Evolutionary conservation across 2,329 filamentous ascomycete species (phyloP).

Genomic region (Diplodia scrobiculata): DNA sequence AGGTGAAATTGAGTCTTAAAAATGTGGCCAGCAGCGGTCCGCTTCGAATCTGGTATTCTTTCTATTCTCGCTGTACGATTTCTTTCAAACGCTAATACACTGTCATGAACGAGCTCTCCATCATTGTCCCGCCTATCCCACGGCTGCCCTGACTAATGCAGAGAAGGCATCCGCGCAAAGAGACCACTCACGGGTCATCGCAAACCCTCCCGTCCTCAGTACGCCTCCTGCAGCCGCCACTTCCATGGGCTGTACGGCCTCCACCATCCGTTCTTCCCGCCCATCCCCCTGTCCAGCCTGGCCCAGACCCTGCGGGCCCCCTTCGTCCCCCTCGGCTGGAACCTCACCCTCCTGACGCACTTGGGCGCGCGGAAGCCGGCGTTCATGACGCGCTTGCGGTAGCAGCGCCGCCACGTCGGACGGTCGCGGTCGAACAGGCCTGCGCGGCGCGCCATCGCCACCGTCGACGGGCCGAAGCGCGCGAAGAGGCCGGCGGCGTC

Average conservation of each 20-base stretch:
- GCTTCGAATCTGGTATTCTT: no score
- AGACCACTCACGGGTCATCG: no score
- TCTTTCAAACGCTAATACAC: no score
- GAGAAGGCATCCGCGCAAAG: no score
- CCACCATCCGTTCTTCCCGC: background rate
- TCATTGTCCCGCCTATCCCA: no score
- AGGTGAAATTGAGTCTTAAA: no score
- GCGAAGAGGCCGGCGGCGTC: background rate
- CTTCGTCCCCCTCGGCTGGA: background rate
- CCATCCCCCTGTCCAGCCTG: background rate
- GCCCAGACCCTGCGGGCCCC: background rate
- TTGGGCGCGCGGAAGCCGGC: background rate
- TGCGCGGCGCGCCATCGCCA: background rate
- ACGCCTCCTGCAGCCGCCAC: background rate
- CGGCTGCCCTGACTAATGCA: no score
- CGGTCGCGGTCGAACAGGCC: conserved; percentile 13
- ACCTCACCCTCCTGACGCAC: background rate
- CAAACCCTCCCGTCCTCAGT: background rate
- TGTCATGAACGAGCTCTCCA: no score
- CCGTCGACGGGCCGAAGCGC: background rate
- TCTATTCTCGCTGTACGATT: no score
- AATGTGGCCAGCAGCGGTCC: no score
- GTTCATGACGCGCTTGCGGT: background rate
- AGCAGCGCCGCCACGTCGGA: background rate
- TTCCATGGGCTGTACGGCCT: background rate